These are phyloP conservation scores for Cytospora leucostoma DNA, from an alignment of 2,329 filamentous ascomycete species.

Conservation along the genomic window DNA sequence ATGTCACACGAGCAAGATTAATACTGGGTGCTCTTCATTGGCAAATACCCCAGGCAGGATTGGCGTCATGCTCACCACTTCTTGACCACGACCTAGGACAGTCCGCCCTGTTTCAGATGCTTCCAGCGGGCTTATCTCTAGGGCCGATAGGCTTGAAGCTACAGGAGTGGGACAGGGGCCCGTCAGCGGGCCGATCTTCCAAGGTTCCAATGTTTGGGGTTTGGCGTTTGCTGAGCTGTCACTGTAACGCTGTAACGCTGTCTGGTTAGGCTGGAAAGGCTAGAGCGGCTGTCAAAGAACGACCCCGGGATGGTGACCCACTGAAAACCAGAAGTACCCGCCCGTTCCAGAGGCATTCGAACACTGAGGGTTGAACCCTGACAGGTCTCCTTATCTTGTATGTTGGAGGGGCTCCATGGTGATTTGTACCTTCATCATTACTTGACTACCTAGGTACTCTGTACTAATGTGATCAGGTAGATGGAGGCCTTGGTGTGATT, in stretches of 20 bases:
- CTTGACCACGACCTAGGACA: not conserved
- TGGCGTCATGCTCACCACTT: not conserved
- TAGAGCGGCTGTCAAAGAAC: not conserved
- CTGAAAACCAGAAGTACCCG: too few species aligned
- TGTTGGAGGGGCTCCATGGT: too few species aligned
- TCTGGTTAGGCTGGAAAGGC: not conserved
- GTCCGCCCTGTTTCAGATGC: not conserved
- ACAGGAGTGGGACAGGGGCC: not conserved
- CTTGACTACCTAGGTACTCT: too few species aligned
- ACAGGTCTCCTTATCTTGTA: too few species aligned
- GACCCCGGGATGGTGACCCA: not conserved
- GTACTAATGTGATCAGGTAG: too few species aligned
- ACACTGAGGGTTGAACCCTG: too few species aligned
- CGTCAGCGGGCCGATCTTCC: not conserved
- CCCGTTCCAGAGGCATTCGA: too few species aligned
- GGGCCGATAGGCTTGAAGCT: not conserved
- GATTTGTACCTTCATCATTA: too few species aligned
- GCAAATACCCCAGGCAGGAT: not conserved
- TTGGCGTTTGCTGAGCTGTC: not conserved
- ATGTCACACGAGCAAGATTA: not conserved
- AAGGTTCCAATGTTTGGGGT: too few species aligned
- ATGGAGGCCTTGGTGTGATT: too few species aligned
- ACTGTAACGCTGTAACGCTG: not conserved
- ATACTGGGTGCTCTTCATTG: not conserved
- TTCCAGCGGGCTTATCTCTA: not conserved